Base-by-base conservation (phyloP, 75 land plant species). In the Sequoiadendron giganteum region DNA sequence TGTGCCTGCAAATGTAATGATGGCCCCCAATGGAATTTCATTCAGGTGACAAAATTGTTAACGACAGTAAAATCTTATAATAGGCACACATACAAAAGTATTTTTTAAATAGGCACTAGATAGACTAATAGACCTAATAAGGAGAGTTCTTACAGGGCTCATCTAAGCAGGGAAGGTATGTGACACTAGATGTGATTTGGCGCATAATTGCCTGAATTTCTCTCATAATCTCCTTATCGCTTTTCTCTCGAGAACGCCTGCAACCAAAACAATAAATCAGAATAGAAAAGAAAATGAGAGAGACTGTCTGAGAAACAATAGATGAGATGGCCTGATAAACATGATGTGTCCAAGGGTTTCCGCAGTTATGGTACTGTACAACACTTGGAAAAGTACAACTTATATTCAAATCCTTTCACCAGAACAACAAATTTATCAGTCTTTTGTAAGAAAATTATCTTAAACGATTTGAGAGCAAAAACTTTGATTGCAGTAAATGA, bases 161-260 rank as follows among this genome's bases (percentile, higher is more conserved):
- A 80, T 98, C 98, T 21, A 98, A 89, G 85, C 95, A 93, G 1
- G 99, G 99, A 89, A 98, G 91, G 90, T 94, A 98, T 34, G 98
- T 95, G 85, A 98, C 96, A 90, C 95, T 93, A 25, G 99, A 94
- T n/a, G 96, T 94, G 83, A 98, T 96, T 90, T 98, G 99, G 42
- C 98, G 88, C 97, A 98, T 98, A 54, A 98, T 94, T 55, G 97
- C 99, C 89, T 98, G 99, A 85, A 98, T 98, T 86, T 98, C 99
- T 61, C 93, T 94, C 98, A 95, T 96, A 21, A 98, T 98, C 70
- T 98, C 98, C 78, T 95, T 97, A 85, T 96, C 98, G 88, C 95
- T 92, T 91, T 95, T 98, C 89, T 94, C 96, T 91, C 91, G 94
- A 11, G 94, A 91, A 14, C 92, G 94, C 47, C 99, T 97, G 94